Evolutionary conservation across 225 moss, liverwort and hornwort species (phyloP), one percentile per base, ranked within the genome.

Genomic region (Polytrichum formosum): DNA sequence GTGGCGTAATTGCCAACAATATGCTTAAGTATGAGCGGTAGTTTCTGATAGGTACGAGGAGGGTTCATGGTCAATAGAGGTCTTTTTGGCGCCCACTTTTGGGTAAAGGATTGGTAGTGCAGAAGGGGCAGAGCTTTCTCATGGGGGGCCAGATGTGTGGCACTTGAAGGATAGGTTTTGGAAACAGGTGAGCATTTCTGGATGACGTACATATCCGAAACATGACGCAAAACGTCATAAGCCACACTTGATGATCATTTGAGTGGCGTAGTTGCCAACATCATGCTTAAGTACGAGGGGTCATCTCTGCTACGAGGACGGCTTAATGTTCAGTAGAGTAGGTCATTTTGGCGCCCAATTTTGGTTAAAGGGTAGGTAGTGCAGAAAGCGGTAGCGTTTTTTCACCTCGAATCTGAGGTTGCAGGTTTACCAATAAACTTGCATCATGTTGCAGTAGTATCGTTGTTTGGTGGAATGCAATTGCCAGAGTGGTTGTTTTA

Each of bases 141-240:
- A 75, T 6, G 81, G 60, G 5, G 78, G 75, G 10, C 63, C 61
- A 27, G 78, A 81, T 28, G 67, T 85, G 20, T 79, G 76, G 81
- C 79, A 74, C 53, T 65, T 81, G 58, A 69, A 76, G 53, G 79
- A 68, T 70, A 76, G 78, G 68, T 85, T 85, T 63, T 79, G 74
- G 71, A 85, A 85, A 63, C 79, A 85, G 81, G 81, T 76, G 31
- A 26, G 10, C 22, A 26, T 61, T 23, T 55, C 10, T 73, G 61
- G 22, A 31, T 23, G 23, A 23, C 58, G 19, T 29, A 56, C 35
- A 35, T 58, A 16, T 28, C 18, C 7, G 10, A 30, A 21, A 25
- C 7, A 26, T 68, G 60, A 37, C 53, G 65, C 37, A 67, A 19
- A 75, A 69, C 33, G 64, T 2, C 5, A 55, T 53, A 37, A 13